Evolutionary conservation across 495 filamentous ascomycete genomes (phyloP).

Genomic region (Penicillium paxilli): DNA sequence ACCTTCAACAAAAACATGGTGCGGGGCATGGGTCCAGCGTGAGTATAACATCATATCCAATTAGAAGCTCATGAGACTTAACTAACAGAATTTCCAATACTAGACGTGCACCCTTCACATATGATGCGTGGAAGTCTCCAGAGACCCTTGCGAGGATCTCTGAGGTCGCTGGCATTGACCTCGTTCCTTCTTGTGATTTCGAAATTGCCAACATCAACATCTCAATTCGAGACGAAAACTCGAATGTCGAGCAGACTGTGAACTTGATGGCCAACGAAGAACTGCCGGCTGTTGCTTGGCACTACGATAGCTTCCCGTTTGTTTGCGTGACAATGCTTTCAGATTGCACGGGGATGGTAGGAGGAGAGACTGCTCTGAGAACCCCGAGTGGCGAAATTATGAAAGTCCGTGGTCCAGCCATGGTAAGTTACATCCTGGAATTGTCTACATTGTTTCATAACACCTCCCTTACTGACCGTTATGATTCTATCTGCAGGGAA

Average conservation of each 20-base stretch:
- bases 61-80: neutral
- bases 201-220: conserved; percentile 76
- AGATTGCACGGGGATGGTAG: conserved; percentile 68
- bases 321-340: conserved; percentile 78
- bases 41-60: conserved; percentile 23
- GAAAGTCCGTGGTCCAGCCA: conserved; percentile 67
- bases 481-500: conserved; percentile 55
- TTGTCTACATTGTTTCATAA: no score
- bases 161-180: conserved; percentile 67
- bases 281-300: conserved; percentile 63
- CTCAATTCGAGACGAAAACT: conserved; percentile 52
- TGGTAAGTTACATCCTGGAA: conserved; percentile 41
- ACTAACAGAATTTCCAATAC: neutral
- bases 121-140: conserved; percentile 67
- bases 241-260: conserved; percentile 36
- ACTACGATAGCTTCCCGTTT: conserved; percentile 73
- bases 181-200: conserved; percentile 66
- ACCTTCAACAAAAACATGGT: conserved; percentile 63
- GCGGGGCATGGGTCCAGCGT: conserved; percentile 66
- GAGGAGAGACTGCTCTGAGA: conserved; percentile 68
- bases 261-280: conserved; percentile 22
- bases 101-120: conserved; percentile 65
- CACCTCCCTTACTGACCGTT: no score
- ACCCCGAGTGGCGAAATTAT: conserved; percentile 60
- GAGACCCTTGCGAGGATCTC: conserved; percentile 63